Percentiles rank a stretch among this genome's conserved stretches.
phyloP scores from a whole-genome alignment of 2,329 filamentous ascomycete species.

The Tolypocladium tropicale region DNA sequence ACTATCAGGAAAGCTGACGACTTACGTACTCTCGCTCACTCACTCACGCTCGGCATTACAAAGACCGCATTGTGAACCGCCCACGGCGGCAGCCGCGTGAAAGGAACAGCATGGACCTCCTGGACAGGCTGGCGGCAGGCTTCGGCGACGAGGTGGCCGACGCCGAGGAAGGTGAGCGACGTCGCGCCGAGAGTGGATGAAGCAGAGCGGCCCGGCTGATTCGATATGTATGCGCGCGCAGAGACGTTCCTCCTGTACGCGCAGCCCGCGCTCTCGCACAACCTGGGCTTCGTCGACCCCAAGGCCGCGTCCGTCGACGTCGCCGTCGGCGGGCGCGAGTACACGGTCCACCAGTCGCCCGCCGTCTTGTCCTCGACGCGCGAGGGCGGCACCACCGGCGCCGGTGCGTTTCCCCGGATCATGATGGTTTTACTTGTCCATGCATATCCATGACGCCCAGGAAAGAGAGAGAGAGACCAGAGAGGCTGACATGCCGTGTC shows the following conservation, averaged over 20 bases:
- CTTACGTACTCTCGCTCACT: no score
- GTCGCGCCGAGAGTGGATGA: background rate
- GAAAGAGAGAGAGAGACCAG: background rate
- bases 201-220: no score
- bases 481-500: background rate
- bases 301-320: constrained; percentile 56
- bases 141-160: constrained; percentile 36
- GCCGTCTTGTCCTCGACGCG: constrained; percentile 69
- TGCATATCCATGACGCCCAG: no score
- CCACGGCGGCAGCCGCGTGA: no score
- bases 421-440: no score
- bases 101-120: constrained; percentile 6
- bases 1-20: no score
- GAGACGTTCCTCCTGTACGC: constrained; percentile 87
- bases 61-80: no score
- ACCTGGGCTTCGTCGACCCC: constrained; percentile 78
- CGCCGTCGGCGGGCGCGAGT: constrained; percentile 57
- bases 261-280: constrained; percentile 59
- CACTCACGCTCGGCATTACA: no score
- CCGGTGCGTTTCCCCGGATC: constrained; percentile 30
- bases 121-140: constrained; percentile 14
- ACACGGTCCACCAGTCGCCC: constrained; percentile 74
- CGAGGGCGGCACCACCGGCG: constrained; percentile 46
- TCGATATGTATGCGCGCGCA: no score
- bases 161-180: constrained; percentile 32